Evolutionary conservation across 2,329 filamentous ascomycete species (phyloP), one percentile per base, ranked within the genome.

Genomic region (Hypomyces rosellus): DNA sequence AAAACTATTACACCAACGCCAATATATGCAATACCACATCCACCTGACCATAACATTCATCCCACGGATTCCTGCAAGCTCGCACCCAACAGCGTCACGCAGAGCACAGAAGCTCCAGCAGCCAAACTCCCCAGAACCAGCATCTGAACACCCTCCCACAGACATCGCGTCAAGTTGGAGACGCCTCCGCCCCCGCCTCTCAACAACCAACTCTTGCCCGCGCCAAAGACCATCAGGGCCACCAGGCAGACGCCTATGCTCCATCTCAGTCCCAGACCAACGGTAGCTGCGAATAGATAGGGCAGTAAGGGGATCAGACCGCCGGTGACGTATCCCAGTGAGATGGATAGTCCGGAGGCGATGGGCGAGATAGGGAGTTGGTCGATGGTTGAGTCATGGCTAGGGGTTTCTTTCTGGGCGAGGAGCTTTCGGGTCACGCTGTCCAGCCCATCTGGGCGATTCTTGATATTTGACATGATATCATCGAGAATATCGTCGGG

Each of bases 231-330:
- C 56, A 83, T 80, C 2, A 84, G 59, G 0, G 77, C 74, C 2
- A 78, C 45, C 1, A 79, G 63, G 63, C 81, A 83, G 3, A 82
- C 65, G 1, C 63, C 68, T 8, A 79, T 74, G 40, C 78, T 82
- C 65, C 75, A 78, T 13, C 70, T 72, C 25, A 88, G 64, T 1
- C 68, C 72, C 5, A 59, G 46, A 0, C 61, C 65, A 0, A 74
- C 67, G 2, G 63, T 67, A 2, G 55, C 42, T 14, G 70, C 64
- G 48, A 83, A 77, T 51, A 85, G 77, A 61, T 86, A 86, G 0
- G 82, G 82, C 20, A 81, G 64, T 11, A 86, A 66, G 0, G 82
- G 82, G 25, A 85, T 74, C 51, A 82, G 71, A 0, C 82, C 82
- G 4, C 82, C 82, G 2, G 83, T 64, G 34, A 84, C 73, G 57